Percentiles rank a stretch among this genome's conserved stretches.
These are phyloP conservation scores for Fusarium musae DNA, from an alignment of 2,329 filamentous ascomycete genomes.

Conservation along the genomic window DNA sequence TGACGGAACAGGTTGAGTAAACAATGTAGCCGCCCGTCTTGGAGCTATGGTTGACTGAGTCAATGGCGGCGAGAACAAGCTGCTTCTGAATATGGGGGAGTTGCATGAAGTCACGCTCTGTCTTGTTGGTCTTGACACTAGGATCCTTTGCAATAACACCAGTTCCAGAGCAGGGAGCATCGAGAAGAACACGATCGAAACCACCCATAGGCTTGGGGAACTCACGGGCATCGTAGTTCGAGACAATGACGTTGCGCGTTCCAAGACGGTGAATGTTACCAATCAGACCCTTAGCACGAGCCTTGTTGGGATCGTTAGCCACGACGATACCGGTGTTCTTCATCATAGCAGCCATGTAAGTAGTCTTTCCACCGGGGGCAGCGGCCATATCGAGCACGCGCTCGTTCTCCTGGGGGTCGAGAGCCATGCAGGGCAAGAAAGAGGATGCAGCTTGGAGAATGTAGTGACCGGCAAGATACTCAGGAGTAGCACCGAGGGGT, in stretches of 20 bases:
- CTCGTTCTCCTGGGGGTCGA: constrained; percentile 93
- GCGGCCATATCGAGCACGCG: constrained; percentile 94
- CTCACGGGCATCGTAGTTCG: constrained; percentile 92
- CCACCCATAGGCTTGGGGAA: constrained; percentile 96
- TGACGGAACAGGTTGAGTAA: constrained; percentile 96
- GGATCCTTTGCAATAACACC: constrained; percentile 98
- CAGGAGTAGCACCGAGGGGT: constrained; percentile 92
- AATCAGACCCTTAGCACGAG: constrained; percentile 94
- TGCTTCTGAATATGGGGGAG: constrained; percentile 96
- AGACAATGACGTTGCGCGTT: constrained; percentile 92
- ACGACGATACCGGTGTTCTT: constrained; percentile 94
- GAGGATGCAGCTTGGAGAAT: constrained; percentile 97
- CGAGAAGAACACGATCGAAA: constrained; percentile 92
- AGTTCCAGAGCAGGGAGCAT: constrained; percentile 95
- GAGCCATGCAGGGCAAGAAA: constrained; percentile 96
- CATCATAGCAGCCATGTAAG: constrained; percentile 96
- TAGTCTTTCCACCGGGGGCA: constrained; percentile 95
- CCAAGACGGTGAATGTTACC: constrained; percentile 97
- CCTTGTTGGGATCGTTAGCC: constrained; percentile 95
- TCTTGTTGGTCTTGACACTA: constrained; percentile 98
- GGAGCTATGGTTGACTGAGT: constrained; percentile 90
- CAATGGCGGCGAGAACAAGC: constrained; percentile 89
- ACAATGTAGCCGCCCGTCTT: constrained; percentile 96
- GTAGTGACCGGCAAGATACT: constrained; percentile 97
- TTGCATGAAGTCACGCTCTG: constrained; percentile 91